Base-by-base conservation (phyloP, 2,329 filamentous ascomycete genomes). In the Monosporascus sp. region DNA sequence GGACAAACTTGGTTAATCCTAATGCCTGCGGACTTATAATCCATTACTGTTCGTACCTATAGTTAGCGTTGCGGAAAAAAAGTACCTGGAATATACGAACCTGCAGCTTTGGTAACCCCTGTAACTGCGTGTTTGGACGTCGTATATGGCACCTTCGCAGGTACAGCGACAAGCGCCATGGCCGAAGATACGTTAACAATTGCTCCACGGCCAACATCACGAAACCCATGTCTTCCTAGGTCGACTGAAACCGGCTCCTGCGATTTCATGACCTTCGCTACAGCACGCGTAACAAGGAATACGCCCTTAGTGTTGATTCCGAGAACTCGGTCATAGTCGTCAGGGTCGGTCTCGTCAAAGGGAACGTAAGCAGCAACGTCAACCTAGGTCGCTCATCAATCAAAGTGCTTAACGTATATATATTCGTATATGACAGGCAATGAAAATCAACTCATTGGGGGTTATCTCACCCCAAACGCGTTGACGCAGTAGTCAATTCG, bases 171-270 rank as follows among this genome's bases (percentile, higher is more conserved):
- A 4, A 60, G 15, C 2, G 62, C 59, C 55, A 64, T 61, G 3
- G 61, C 50, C 3, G 64, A 67, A 38, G 62, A 61, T 9, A 63
- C 55, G 44, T 67, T 67, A 15, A 70, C 61, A 44, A 68, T 68
- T 27, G 62, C 62, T 31, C 67, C 67, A 50, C 67, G 62, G 3
- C 60, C 61, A 9, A 53, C 18, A 17, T 61, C 56, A 22, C 54
- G 50, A 5, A 4, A 18, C 3, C 60, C 61, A 37, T 55, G 61
- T 27, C 61, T 51, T 5, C 55, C 54, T 3, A 62, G 48, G 27
- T 57, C 22, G 22, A 57, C 38, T 14, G n/a, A 18, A 14, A 20
- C 17, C 0, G 59, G 52, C 15, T 62, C 57, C 27, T 63, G 60
- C 0, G 52, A 44, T 37, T 55, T n/a, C 61, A 63, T 63, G 9